Conservation (phyloP, 1,139 yeast genomes). For the Yarrowia galli region DNA sequence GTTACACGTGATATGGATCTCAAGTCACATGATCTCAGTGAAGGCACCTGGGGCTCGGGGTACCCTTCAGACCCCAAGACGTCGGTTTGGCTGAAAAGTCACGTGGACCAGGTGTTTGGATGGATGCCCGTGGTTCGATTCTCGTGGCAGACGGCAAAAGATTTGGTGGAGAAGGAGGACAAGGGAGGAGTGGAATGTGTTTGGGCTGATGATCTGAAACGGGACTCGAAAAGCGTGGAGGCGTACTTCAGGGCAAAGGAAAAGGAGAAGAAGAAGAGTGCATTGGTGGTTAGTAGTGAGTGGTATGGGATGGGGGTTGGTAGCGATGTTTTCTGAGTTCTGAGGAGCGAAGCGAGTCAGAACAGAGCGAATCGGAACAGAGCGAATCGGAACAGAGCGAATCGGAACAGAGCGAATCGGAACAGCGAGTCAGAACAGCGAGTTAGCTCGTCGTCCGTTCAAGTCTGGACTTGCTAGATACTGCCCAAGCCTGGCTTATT, state of each 20-base stretch:
- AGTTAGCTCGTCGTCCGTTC: no score
- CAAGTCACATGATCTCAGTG: constrained; percentile 51
- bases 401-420: no score
- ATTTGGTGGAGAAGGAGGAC: constrained; percentile 60
- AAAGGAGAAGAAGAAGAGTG: not conserved
- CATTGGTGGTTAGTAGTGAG: constrained; percentile 14
- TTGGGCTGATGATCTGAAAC: constrained; percentile 63
- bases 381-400: no score
- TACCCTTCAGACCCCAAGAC: constrained; percentile 95
- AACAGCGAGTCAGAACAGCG: no score
- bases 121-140: constrained; percentile 84
- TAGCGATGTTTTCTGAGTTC: not conserved
- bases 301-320: constrained; percentile 29
- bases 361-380: no score
- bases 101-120: constrained; percentile 79
- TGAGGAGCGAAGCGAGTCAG: no score
- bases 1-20: constrained; percentile 88
- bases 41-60: constrained; percentile 76
- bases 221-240: constrained; percentile 23
- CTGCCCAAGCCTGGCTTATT: no score
- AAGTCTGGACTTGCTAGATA: no score
- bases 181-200: constrained; percentile 58
- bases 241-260: not conserved
- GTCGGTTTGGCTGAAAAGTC: constrained; percentile 66
- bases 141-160: constrained; percentile 94